Evolutionary conservation across 148 eudicot genomes (phyloP).

Genomic region (Spergularia marina): DNA sequence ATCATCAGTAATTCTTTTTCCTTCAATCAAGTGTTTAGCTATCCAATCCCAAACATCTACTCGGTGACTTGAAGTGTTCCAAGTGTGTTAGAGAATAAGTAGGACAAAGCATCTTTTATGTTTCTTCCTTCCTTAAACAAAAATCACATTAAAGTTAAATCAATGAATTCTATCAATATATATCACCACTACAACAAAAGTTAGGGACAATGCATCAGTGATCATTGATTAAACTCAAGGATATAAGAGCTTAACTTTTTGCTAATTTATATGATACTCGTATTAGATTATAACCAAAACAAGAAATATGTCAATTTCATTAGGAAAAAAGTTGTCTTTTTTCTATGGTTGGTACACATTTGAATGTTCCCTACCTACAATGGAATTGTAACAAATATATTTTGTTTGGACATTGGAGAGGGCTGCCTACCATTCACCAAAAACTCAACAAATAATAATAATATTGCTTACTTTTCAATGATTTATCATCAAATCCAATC

Average conservation of each 20-base stretch:
- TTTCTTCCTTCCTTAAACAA: background rate
- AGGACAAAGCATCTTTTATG: conserved; percentile 1
- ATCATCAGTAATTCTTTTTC: too few species aligned
- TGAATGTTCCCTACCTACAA: conserved; percentile 25
- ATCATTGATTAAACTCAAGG: background rate
- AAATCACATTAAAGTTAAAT: background rate
- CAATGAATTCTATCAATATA: background rate
- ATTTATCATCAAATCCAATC: background rate
- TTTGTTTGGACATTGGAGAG: conserved; percentile 18
- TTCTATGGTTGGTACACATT: conserved; percentile 17
- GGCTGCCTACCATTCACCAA: conserved; percentile 35
- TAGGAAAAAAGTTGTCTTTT: background rate
- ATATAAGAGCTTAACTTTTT: background rate
- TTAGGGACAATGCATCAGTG: background rate
- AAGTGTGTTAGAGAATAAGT: background rate
- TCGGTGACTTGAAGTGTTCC: background rate
- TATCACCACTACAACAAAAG: background rate
- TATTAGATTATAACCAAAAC: background rate
- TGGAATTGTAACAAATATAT: conserved; percentile 14
- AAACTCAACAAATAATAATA: conserved; percentile 6
- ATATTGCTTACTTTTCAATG: conserved; percentile 3
- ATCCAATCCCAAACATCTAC: background rate
- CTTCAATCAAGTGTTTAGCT: too few species aligned
- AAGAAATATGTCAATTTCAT: background rate
- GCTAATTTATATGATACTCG: background rate